Evolutionary conservation across 2,329 filamentous ascomycete species (phyloP).

Genomic region (Sarocladium kiliense): DNA sequence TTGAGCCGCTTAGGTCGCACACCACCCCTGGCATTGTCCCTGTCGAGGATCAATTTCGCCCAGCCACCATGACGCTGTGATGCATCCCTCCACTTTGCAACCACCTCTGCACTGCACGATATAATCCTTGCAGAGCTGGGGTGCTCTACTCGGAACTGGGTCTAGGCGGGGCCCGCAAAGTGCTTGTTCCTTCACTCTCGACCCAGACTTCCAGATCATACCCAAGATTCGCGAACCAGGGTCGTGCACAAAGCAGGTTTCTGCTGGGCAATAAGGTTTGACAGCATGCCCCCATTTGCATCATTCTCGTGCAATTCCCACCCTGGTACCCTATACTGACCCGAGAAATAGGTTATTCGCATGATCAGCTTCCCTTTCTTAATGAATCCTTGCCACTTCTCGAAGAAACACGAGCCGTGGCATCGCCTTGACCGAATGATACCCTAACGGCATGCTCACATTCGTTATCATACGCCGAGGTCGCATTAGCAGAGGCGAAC

Average conservation of each 20-base stretch:
- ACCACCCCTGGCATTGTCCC: not conserved
- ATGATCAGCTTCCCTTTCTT: not conserved
- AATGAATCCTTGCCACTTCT: not conserved
- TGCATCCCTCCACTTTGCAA: not conserved
- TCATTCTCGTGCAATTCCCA: constrained; percentile 1
- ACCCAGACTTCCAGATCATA: not conserved
- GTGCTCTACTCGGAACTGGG: not conserved
- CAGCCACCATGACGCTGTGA: constrained; percentile 7
- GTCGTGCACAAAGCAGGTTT: not conserved
- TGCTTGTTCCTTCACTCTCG: not conserved
- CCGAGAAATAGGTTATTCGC: not conserved
- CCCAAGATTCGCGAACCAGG: constrained; percentile 6
- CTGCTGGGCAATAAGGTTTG: not conserved
- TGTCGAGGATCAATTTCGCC: constrained; percentile 8
- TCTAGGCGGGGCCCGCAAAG: not conserved
- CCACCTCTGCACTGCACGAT: not conserved
- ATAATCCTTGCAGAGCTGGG: constrained; percentile 3
- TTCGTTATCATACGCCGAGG: too few relatives aligned
- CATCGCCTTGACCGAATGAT: not conserved
- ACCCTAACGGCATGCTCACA: not conserved
- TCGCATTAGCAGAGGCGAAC: not conserved
- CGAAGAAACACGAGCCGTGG: not conserved
- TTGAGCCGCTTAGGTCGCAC: not conserved
- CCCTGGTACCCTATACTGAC: not conserved
- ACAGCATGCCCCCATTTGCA: not conserved